Base-by-base conservation (phyloP, 2,329 filamentous ascomycete genomes). In the Cucurbitaria berberidis region DNA sequence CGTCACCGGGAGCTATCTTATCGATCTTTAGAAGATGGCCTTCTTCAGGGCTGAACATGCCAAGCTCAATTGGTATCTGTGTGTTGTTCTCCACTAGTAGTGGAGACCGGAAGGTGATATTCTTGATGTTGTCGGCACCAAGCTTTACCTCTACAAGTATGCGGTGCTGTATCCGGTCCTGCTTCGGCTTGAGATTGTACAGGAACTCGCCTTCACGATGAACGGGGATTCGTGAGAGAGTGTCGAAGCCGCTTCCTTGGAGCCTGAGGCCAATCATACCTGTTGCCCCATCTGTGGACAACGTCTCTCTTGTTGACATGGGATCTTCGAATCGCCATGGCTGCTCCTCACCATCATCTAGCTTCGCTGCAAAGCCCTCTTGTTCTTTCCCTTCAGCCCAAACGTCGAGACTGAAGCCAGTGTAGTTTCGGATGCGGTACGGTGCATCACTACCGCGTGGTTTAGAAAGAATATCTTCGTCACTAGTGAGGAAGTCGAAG, bases 261-360 rank as follows among this genome's bases (percentile, higher is more conserved):
- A 99, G 84, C 53, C 89, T 87, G 29, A 98, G 84, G 11, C 89
- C 87, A 35, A 99, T 90, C 59, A 90, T 82, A 21, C 91, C 89
- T 45, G 88, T 87, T 53, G 86, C 89, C 7, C 87, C 89, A 70
- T 99, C 95, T 0, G 91, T 88, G 5, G 91, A 87, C 5, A 99
- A 81, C 44, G 89, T 96, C 76, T 99, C 95, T 75, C 95, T 89
- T 83, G 97, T 96, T 66, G 95, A 95, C 62, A 92, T 93, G 78
- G 93, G 95, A 63, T 97, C 92, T 75, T 99, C 95, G 59, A 99
- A 99, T 61, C 92, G 89, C 95, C 95, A 99, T 1, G 93, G 91
- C 2, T 86, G 87, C 75, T 99, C 95, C 67, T 96, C 86, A 8
- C 95, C 96, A 68, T 99, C 96, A 51, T 85, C 85, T 0, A 99